Conservation (phyloP, 2,329 filamentous ascomycete genomes). For the Bisporella sp. region DNA sequence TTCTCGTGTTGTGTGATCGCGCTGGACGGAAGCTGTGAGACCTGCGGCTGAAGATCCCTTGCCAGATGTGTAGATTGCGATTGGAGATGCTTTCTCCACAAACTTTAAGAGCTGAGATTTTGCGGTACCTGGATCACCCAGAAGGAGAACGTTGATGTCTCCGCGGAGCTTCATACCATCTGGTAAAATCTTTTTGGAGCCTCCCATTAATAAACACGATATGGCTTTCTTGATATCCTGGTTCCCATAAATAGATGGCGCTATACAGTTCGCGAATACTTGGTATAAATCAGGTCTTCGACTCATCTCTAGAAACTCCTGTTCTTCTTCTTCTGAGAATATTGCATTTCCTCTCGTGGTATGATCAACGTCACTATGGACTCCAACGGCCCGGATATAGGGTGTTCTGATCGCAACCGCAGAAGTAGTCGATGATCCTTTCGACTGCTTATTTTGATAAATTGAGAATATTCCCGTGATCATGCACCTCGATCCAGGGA, state of each 20-base stretch:
- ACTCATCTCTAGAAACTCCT: constrained; percentile 90
- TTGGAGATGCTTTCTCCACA: constrained; percentile 91
- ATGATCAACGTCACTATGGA: constrained; percentile 84
- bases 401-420: constrained; percentile 94
- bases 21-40: constrained; percentile 93
- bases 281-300: constrained; percentile 88
- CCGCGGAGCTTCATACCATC: constrained; percentile 97
- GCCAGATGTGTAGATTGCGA: constrained; percentile 96
- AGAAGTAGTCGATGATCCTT: constrained; percentile 63
- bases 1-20: constrained; percentile 84
- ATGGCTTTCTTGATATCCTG: constrained; percentile 96
- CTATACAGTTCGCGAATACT: constrained; percentile 84
- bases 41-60: constrained; percentile 97
- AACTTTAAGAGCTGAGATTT: constrained; percentile 98
- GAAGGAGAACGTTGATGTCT: constrained; percentile 93
- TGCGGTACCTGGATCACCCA: constrained; percentile 95
- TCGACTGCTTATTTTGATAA: constrained; percentile 86
- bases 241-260: constrained; percentile 96
- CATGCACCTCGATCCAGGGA: constrained; percentile 89
- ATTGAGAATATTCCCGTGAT: constrained; percentile 98
- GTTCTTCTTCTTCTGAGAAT: constrained; percentile 93
- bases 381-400: constrained; percentile 87
- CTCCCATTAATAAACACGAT: constrained; percentile 84
- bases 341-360: constrained; percentile 76
- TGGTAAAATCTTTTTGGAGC: constrained; percentile 94